Conservation (phyloP, 176 grass and related monocot genomes). For the Melocanna baccifera region DNA sequence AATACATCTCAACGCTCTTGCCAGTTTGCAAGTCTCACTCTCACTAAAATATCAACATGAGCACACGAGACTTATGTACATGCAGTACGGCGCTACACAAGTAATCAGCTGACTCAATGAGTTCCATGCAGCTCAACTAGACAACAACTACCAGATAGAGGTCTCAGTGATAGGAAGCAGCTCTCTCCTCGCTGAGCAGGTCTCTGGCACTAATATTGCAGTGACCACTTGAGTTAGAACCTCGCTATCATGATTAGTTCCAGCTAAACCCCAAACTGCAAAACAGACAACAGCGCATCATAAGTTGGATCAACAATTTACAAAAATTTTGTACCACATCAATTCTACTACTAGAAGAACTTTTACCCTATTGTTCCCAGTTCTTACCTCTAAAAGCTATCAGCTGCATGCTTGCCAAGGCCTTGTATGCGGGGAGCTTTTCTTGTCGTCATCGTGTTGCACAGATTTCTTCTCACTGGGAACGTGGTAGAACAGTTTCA, state of each 20-base stretch:
- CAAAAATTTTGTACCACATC: neutral
- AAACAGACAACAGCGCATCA: neutral
- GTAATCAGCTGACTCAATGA: neutral
- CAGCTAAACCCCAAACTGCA: constrained; percentile 27
- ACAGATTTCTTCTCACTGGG: constrained; percentile 1
- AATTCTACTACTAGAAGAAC: neutral
- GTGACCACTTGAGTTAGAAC: constrained; percentile 44
- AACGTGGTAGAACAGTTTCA: constrained; percentile 54
- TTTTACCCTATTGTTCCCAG: neutral
- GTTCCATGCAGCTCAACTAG: neutral
- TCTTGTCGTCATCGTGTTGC: constrained; percentile 25
- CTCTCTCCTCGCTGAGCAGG: constrained; percentile 30
- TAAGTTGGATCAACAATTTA: neutral
- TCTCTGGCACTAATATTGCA: constrained; percentile 66
- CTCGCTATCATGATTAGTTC: constrained; percentile 36
- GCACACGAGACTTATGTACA: constrained; percentile 33
- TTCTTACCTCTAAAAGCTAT: constrained; percentile 35
- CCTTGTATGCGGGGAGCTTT: constrained; percentile 19
- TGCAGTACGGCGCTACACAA: neutral
- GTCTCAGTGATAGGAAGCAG: constrained; percentile 16
- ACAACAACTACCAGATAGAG: constrained; percentile 6
- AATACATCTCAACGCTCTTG: constrained; percentile 11
- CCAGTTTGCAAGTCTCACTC: neutral
- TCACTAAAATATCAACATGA: constrained; percentile 25
- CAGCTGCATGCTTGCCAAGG: constrained; percentile 39